Evolutionary conservation across 768 basidiomycete genomes (phyloP).

Genomic region (Mrakia frigida): DNA sequence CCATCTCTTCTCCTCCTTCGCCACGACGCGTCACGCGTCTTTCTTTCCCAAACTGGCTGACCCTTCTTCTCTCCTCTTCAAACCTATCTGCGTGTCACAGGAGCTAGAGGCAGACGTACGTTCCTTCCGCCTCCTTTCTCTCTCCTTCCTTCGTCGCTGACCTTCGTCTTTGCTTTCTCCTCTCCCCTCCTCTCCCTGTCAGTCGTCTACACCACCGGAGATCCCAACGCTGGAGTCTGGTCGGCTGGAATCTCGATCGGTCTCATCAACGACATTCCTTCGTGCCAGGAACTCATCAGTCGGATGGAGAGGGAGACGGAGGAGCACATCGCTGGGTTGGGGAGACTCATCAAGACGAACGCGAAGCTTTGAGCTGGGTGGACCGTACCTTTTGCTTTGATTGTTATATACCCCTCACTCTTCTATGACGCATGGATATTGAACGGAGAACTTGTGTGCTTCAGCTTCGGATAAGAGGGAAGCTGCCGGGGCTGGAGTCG

Average conservation of each 20-base stretch:
- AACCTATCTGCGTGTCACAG: not conserved
- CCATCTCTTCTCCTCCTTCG: not conserved
- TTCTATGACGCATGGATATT: no score
- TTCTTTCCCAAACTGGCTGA: not conserved
- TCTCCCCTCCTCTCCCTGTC: not conserved
- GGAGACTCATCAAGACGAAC: not conserved
- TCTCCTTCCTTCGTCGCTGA: not conserved
- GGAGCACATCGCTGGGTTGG: conserved; percentile 39
- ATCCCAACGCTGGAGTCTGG: conserved; percentile 85
- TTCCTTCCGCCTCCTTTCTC: no score
- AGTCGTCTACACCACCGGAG: conserved; percentile 74
- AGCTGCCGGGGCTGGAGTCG: no score
- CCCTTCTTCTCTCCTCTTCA: not conserved
- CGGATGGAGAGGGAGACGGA: conserved; percentile 72
- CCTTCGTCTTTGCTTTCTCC: no score
- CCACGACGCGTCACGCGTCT: not conserved
- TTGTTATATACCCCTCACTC: no score
- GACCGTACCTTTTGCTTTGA: no score
- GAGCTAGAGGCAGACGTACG: conserved; percentile 14
- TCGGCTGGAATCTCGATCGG: conserved; percentile 46
- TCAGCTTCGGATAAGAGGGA: no score
- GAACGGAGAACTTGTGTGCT: no score
- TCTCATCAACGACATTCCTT: conserved; percentile 72
- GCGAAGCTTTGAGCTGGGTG: not conserved
- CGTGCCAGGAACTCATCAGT: conserved; percentile 64